These are phyloP conservation scores for Cutaneotrichosporon cavernicola DNA, from an alignment of 1,284 basidiomycete species.

Conservation along the genomic window DNA sequence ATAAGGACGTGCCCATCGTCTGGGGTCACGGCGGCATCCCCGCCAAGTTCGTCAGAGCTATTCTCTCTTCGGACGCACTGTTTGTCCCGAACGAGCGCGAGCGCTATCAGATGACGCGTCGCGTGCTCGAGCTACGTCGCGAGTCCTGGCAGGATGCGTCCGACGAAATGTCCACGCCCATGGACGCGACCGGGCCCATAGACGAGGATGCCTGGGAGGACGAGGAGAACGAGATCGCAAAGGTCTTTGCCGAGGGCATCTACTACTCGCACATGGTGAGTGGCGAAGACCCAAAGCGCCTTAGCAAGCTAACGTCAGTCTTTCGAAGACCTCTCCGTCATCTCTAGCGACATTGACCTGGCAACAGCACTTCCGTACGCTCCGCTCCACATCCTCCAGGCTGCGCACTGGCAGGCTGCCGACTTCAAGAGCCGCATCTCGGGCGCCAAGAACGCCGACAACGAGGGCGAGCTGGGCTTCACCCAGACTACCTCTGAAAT, in stretches of 20 bases:
- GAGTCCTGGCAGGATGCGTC: conserved; percentile 44
- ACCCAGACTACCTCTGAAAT: conserved; percentile 39
- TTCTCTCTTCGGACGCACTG: conserved; percentile 74
- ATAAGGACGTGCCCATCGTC: conserved; percentile 44
- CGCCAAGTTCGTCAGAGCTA: conserved; percentile 68
- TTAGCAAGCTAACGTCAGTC: conserved; percentile 54
- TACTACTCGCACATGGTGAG: conserved; percentile 86
- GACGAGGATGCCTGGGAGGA: conserved; percentile 46
- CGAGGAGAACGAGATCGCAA: conserved; percentile 56
- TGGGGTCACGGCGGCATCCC: conserved; percentile 71
- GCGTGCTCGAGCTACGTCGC: conserved; percentile 71
- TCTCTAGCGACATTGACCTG: conserved; percentile 71
- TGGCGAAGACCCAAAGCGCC: conserved; percentile 8
- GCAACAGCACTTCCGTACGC: conserved; percentile 69
- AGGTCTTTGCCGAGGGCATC: conserved; percentile 74
- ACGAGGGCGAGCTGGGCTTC: conserved; percentile 44
- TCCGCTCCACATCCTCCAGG: conserved; percentile 65
- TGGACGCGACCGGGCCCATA: conserved; percentile 20
- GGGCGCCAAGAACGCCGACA: conserved; percentile 16
- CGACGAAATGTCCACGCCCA: conserved; percentile 5
- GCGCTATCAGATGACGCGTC: conserved; percentile 73
- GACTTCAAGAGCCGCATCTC: conserved; percentile 43
- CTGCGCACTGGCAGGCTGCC: conserved; percentile 67
- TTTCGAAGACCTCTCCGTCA: conserved; percentile 70
- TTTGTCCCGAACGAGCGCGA: conserved; percentile 77